phyloP scores from a whole-genome alignment of 306 rosid genomes.

The Ammopiptanthus mongolicus region DNA sequence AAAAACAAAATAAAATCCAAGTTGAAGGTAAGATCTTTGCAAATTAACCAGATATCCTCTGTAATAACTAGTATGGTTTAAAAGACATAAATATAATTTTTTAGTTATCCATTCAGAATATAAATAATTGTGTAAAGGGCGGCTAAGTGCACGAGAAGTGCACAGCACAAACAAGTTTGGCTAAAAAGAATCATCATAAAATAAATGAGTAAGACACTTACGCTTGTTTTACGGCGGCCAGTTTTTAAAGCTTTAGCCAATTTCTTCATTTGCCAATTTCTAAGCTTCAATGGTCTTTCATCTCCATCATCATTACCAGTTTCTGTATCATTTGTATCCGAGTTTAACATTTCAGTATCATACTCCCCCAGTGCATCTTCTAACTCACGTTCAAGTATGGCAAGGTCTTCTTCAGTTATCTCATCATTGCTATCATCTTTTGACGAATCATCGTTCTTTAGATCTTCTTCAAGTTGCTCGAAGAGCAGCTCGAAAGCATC shows the following conservation, averaged over 20 bases:
- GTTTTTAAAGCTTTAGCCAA: slow-evolving; percentile 71
- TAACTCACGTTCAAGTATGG: slow-evolving; percentile 56
- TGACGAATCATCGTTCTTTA: slow-evolving; percentile 54
- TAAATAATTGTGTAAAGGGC: not conserved
- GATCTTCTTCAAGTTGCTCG: slow-evolving; percentile 76
- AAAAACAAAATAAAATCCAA: not conserved
- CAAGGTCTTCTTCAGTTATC: slow-evolving; percentile 62
- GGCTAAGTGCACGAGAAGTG: too few species aligned
- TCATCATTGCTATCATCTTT: slow-evolving; percentile 39
- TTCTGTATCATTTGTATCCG: slow-evolving; percentile 13
- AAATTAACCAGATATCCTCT: not conserved
- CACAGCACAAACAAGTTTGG: not conserved
- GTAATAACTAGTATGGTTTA: not conserved
- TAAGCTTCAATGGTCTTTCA: slow-evolving; percentile 43
- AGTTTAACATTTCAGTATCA: slow-evolving; percentile 23
- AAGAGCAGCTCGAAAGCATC: slow-evolving; percentile 82
- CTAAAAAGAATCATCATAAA: not conserved
- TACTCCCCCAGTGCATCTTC: slow-evolving; percentile 42
- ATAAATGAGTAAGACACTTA: slow-evolving; percentile 26
- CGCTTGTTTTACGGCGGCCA: slow-evolving; percentile 85
- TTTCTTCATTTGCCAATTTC: slow-evolving; percentile 77
- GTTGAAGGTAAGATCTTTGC: not conserved
- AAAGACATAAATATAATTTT: not conserved
- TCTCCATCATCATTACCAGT: slow-evolving; percentile 23
- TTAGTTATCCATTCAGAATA: not conserved